Evolutionary conservation across 164 flowering plant species (phyloP).

Genomic region (Tinospora cordifolia): DNA sequence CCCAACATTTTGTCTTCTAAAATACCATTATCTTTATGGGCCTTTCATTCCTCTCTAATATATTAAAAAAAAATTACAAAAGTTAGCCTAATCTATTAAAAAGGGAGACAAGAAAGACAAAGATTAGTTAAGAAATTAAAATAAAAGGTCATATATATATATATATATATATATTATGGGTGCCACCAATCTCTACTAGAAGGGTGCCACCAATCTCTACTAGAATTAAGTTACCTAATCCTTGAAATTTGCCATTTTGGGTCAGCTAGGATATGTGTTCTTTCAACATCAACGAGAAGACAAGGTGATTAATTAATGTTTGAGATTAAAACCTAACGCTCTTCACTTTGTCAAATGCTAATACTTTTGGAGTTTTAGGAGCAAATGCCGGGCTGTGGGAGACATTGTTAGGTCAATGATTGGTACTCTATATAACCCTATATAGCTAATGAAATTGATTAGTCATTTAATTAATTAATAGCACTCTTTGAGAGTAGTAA

Average conservation of each 20-base stretch:
- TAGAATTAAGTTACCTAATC: background rate
- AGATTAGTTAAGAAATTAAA: no score
- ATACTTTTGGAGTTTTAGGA: background rate
- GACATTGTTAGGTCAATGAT: background rate
- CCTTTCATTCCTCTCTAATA: no score
- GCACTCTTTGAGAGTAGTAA: background rate
- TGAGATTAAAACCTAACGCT: background rate
- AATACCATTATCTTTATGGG: no score
- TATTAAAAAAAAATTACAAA: no score
- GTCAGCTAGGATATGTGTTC: slow-evolving; percentile 2
- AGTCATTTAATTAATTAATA: background rate
- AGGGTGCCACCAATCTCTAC: slow-evolving; percentile 1
- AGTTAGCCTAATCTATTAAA: no score
- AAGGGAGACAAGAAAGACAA: no score
- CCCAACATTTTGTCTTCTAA: no score
- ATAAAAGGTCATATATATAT: no score
- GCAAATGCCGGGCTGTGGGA: slow-evolving; percentile 2
- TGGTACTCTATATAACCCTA: background rate
- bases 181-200: background rate
- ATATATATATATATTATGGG: background rate
- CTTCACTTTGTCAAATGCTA: background rate
- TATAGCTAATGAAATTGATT: background rate
- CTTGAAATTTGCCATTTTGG: slow-evolving; percentile 3
- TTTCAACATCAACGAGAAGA: background rate
- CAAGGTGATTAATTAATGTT: background rate